These are phyloP conservation scores for Nepenthes alata DNA, from an alignment of 179 eudicot species.

Conservation along the genomic window DNA sequence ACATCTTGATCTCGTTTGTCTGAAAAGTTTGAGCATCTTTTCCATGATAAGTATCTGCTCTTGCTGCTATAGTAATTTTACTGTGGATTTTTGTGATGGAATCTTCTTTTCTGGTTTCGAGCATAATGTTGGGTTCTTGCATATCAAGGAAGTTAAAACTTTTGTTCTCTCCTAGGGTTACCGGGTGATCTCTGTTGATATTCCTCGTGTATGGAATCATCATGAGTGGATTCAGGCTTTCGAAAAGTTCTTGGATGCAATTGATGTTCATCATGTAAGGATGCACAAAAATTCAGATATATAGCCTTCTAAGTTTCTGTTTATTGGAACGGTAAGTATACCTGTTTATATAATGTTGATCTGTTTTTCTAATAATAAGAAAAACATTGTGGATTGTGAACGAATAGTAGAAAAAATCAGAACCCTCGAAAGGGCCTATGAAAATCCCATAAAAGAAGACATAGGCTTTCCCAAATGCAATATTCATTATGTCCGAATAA, in stretches of 20 bases:
- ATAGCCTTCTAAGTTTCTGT: neutral
- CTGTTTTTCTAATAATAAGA: too few species aligned
- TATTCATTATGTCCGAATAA: too few species aligned
- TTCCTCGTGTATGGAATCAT: slow-evolving; percentile 88
- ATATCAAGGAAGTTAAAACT: neutral
- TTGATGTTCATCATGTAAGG: slow-evolving; percentile 95
- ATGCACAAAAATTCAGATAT: slow-evolving; percentile 6
- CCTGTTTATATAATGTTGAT: neutral
- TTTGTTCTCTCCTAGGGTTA: slow-evolving; percentile 58
- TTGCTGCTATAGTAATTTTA: neutral
- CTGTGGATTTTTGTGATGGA: neutral
- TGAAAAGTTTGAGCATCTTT: neutral
- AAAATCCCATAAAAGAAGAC: too few species aligned
- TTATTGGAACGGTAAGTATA: neutral
- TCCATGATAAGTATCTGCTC: neutral
- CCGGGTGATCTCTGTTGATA: slow-evolving; percentile 88
- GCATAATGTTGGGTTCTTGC: neutral
- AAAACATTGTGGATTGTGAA: too few species aligned
- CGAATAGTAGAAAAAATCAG: too few species aligned
- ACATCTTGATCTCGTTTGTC: neutral
- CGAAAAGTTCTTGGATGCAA: slow-evolving; percentile 90
- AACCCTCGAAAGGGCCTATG: too few species aligned
- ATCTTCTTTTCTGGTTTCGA: too few species aligned
- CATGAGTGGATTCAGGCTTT: slow-evolving; percentile 93
- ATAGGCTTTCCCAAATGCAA: too few species aligned